A percentile compares a stretch with the other conserved stretches of the same genome.
phyloP scores from a whole-genome alignment of 371 early-diverging fungal species.

The Smittium mucronatum region DNA sequence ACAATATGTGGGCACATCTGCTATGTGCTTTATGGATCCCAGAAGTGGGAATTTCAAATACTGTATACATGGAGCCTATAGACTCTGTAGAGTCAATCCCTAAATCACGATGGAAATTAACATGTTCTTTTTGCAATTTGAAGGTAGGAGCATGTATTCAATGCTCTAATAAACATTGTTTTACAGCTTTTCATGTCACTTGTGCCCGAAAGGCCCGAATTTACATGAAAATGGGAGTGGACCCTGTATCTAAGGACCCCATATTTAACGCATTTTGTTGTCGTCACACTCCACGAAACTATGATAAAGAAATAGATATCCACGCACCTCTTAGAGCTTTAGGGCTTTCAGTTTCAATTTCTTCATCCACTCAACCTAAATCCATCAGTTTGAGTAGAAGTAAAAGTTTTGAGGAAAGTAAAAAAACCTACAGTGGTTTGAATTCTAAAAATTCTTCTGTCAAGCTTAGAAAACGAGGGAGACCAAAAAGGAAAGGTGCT shows the following conservation, averaged over 20 bases:
- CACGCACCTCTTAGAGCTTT: background rate
- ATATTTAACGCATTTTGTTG: constrained; percentile 28
- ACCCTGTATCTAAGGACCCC: constrained; percentile 23
- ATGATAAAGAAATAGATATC: background rate
- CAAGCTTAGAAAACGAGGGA: too few relatives aligned
- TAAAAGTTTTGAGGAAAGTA: too few relatives aligned
- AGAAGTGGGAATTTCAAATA: constrained; percentile 79
- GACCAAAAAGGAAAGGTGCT: too few relatives aligned
- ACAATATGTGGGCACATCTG: constrained; percentile 90
- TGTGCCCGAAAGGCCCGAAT: constrained; percentile 81
- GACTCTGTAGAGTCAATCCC: constrained; percentile 80
- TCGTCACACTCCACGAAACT: constrained; percentile 23
- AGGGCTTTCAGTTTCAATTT: too few relatives aligned
- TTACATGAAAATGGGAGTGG: constrained; percentile 59
- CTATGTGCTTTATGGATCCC: constrained; percentile 94
- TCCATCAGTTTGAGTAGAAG: too few relatives aligned
- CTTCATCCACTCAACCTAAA: too few relatives aligned
- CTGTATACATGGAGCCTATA: constrained; percentile 95
- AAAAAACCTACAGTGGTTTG: too few relatives aligned
- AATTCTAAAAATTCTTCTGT: too few relatives aligned
- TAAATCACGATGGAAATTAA: constrained; percentile 72
- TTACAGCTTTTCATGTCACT: constrained; percentile 83
- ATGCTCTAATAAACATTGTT: constrained; percentile 81
- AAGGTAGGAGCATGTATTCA: constrained; percentile 88
- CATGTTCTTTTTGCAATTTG: constrained; percentile 77